Conservation (phyloP, 257 asterid species). For the Solanum chilense region DNA sequence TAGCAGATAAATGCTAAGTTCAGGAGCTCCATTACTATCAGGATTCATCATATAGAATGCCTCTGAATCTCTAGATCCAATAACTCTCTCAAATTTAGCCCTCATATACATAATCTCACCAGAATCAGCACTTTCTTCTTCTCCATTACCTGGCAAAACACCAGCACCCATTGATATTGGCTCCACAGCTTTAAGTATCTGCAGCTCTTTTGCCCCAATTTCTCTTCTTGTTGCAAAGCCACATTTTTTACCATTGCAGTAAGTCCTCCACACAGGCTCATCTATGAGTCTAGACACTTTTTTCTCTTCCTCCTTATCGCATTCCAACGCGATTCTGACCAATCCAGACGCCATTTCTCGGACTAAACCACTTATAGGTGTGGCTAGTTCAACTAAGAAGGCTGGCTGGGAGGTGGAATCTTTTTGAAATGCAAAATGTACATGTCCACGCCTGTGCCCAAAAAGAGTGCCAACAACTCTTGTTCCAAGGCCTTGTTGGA, state of each 20-base stretch:
- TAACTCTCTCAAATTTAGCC: slow-evolving; percentile 51
- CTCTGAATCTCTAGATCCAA: slow-evolving; percentile 48
- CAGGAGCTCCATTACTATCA: slow-evolving; percentile 47
- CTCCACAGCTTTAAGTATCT: slow-evolving; percentile 34
- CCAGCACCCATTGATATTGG: slow-evolving; percentile 57
- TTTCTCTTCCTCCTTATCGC: slow-evolving; percentile 25
- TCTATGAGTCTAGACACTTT: slow-evolving; percentile 12
- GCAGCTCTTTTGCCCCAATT: slow-evolving; percentile 30
- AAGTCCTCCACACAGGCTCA: slow-evolving; percentile 39
- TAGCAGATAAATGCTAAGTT: slow-evolving; percentile 45
- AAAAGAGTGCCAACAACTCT: slow-evolving; percentile 44
- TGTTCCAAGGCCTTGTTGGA: slow-evolving; percentile 16
- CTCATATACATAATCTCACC: slow-evolving; percentile 52
- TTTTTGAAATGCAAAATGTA: slow-evolving; percentile 44
- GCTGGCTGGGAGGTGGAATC: slow-evolving; percentile 30
- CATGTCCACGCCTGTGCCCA: slow-evolving; percentile 37
- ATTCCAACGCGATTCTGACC: slow-evolving; percentile 43
- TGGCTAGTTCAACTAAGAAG: slow-evolving; percentile 35
- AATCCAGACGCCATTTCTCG: slow-evolving; percentile 41
- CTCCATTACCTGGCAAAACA: slow-evolving; percentile 25
- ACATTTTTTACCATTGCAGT: slow-evolving; percentile 37
- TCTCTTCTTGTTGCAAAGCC: slow-evolving; percentile 34
- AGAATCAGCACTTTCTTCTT: slow-evolving; percentile 4
- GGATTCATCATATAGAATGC: slow-evolving; percentile 63
- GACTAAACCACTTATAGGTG: slow-evolving; percentile 40